Evolutionary conservation across 768 basidiomycete genomes (phyloP), one percentile per base, ranked within the genome.

Genomic region (Boletus sensibilis): DNA sequence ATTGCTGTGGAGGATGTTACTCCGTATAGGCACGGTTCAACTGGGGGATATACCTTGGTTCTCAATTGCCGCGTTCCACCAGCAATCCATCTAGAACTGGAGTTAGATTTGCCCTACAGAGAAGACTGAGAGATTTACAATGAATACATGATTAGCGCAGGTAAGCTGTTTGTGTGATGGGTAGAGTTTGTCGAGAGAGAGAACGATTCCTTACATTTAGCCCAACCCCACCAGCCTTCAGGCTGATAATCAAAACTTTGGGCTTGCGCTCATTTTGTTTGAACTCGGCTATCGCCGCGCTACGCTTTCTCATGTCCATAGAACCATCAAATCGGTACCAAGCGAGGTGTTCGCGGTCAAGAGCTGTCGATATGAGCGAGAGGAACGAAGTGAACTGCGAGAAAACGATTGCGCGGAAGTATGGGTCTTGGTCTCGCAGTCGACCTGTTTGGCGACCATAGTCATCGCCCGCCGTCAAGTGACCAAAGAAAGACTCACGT

Each of bases 141-240:
- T 90, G 68, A 89, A 93, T 12, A 93, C 92, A 71, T 92, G 79
- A 65, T 93, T 91, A 8, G 92, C 92, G 13, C 78, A 81, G 25
- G 92, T 92, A 52, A 92, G 72, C 87, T 88, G 50, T 60, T 43
- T 38, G 39, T 8, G 37, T 20, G 47, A 49, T 55, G 21, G 50
- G 58, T 38, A 37, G 34, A 33, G 43, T 20, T 53, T n/a, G 23
- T 25, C 23, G 5, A 40, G 54, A 38, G 8, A 42, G 55, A 40
- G 33, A 53, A 33, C 13, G 20, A 40, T 33, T 18, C 69, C 82
- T 63, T 66, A 92, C 85, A 68, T 95, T 94, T 53, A 96, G 68
- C 0, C 94, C 95, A 23, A 94, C 92, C 25, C 95, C 95, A 27
- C 94, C 95, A 5, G 95, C 95, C 69, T 92, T 94, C 69, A 94